Base-by-base conservation (phyloP, 768 basidiomycete species). In the Asterophora lycoperdoides region DNA sequence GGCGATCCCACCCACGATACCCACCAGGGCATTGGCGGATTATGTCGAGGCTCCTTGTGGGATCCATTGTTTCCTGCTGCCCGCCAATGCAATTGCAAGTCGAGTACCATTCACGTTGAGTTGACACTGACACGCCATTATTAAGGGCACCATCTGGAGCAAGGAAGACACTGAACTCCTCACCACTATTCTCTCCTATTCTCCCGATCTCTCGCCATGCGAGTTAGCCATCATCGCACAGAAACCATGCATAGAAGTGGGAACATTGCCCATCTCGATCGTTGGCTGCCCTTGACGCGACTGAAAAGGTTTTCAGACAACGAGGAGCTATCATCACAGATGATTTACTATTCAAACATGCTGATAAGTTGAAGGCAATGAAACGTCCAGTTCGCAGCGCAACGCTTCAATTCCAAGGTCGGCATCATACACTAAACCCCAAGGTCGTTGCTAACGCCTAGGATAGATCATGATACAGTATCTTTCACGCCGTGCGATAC, bases 221-320 rank as follows among this genome's bases (percentile, higher is more conserved):
- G 73, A 80, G 39, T 62, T 86, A 10, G 77, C 81, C 14, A 58
- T 67, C 1, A 63, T 86, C 13, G 78, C 78, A 59, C 68, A 69
- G 8, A 81, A 78, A 52, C 77, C 82, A 5, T 88, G 86, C 60
- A 62, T 64, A 23, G 80, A 87, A 69, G 85, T 83, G 46, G 30
- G 28, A 41, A 3, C 3, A n/a, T 13, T 35, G 37, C 32, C 15
- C 49, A 8, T 18, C 44, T 14, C 33, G 17, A 26, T 13, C 15
- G 10, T 29, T 13, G 6, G 33, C 10, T 9, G 13, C 20, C 18
- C 23, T 39, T 40, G 26, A n/a, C 20, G 41, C 13, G 3, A 3
- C 29, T 4, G 11, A 42, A 23, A 26, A 68, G 65, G 56, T 68
- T 17, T 65, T 61, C 43, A 58, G 56, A 33, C 56, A 58, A n/a